Percentiles rank a stretch among this genome's conserved stretches.
Evolutionary conservation across 805 yeast species (phyloP).

Genomic region (Tetrapisispora phaffii): DNA sequence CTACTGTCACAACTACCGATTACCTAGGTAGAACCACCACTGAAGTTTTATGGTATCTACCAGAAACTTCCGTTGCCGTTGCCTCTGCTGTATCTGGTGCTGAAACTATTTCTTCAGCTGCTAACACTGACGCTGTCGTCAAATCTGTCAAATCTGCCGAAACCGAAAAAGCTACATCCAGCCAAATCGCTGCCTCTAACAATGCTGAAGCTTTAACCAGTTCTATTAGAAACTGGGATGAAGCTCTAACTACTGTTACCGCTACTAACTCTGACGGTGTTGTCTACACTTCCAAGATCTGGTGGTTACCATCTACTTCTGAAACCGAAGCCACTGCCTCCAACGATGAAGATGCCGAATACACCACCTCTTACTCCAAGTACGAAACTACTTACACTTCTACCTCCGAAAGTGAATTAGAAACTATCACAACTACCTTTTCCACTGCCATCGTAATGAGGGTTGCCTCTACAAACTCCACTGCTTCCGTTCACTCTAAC

Average conservation of each 20-base stretch:
- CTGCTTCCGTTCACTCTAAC: constrained; percentile 6
- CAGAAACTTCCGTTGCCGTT: constrained; percentile 4
- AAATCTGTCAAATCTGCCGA: no score
- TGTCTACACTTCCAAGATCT: constrained; percentile 20
- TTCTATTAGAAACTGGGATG: constrained; percentile 4
- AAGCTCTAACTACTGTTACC: constrained; percentile 4
- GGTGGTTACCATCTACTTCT: constrained; percentile 25
- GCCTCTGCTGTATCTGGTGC: background rate
- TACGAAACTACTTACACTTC: constrained; percentile 3
- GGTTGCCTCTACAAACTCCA: background rate
- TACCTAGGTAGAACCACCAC: constrained; percentile 13
- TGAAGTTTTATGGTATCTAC: constrained; percentile 13
- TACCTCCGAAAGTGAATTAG: constrained; percentile 1
- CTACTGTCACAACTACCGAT: constrained; percentile 16
- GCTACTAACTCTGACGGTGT: constrained; percentile 17
- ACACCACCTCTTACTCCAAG: background rate
- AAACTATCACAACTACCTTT: background rate
- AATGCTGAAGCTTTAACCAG: background rate
- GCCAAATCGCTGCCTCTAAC: background rate
- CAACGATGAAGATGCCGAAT: background rate
- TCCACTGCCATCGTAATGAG: background rate
- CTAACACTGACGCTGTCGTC: background rate
- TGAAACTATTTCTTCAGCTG: background rate
- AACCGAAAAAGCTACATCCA: background rate
- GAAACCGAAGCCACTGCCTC: constrained; percentile 1